phyloP scores from a whole-genome alignment of 73 alveolate genomes.

The Paramecium caudatum region DNA sequence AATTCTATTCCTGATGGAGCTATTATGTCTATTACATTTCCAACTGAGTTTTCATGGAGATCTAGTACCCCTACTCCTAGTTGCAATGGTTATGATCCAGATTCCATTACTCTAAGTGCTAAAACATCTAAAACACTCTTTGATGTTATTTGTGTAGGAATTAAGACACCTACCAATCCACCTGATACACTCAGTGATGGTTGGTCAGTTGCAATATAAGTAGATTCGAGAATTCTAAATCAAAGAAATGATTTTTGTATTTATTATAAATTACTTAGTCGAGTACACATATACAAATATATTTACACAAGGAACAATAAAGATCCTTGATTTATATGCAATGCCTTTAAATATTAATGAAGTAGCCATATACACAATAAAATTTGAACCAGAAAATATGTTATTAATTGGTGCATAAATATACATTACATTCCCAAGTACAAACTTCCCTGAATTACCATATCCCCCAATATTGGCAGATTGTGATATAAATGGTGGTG shows the following conservation, averaged over 20 bases:
- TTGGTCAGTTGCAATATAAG: constrained; percentile 8
- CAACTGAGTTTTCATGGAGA: constrained; percentile 31
- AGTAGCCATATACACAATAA: constrained; percentile 57
- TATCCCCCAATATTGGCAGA: constrained; percentile 66
- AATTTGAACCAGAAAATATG: constrained; percentile 32
- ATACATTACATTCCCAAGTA: constrained; percentile 70
- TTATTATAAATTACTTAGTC: not conserved
- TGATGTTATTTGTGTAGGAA: not conserved
- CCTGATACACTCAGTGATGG: constrained; percentile 45
- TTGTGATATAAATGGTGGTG: constrained; percentile 68
- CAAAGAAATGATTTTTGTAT: constrained; percentile 31
- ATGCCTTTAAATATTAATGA: constrained; percentile 69
- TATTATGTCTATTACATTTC: constrained; percentile 70
- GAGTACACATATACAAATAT: constrained; percentile 25
- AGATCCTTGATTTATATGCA: not conserved
- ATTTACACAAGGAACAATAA: constrained; percentile 41
- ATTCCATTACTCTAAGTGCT: not conserved
- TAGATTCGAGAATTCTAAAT: not conserved
- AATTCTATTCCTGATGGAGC: constrained; percentile 69
- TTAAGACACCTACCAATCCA: constrained; percentile 21
- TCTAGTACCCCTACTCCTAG: constrained; percentile 62
- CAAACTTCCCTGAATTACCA: constrained; percentile 64
- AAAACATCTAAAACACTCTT: not conserved
- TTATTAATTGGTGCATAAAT: constrained; percentile 56
- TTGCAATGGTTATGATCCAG: constrained; percentile 25